Evolutionary conservation across 257 asterid species (phyloP).

Genomic region (Primulina tabacum): DNA sequence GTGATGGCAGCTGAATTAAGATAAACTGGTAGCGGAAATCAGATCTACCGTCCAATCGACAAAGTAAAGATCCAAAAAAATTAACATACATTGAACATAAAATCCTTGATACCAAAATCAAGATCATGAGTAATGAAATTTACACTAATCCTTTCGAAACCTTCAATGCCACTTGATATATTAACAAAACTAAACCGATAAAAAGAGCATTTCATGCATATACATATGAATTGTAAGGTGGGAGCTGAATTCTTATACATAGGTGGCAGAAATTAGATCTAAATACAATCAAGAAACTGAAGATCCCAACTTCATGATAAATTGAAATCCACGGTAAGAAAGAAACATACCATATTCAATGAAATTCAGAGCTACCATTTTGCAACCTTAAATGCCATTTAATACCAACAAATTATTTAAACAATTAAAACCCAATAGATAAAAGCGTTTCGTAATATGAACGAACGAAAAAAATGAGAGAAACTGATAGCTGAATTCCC

Average conservation of each 20-base stretch:
- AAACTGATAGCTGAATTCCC: slow-evolving; percentile 4
- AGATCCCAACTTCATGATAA: slow-evolving; percentile 21
- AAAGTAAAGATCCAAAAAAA: neutral
- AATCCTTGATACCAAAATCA: slow-evolving; percentile 3
- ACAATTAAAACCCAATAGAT: neutral
- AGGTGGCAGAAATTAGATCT: slow-evolving; percentile 27
- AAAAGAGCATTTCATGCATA: neutral
- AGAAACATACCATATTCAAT: slow-evolving; percentile 13
- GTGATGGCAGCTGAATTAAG: neutral
- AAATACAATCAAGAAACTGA: slow-evolving; percentile 6
- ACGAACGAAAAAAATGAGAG: neutral
- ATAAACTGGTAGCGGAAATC: neutral
- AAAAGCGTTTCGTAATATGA: neutral
- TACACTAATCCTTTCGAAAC: neutral
- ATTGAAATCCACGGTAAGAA: neutral
- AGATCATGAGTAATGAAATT: neutral
- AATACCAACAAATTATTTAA: too few species aligned
- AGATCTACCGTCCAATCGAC: neutral
- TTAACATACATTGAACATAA: neutral
- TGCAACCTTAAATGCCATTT: neutral
- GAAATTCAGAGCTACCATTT: neutral
- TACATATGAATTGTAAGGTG: neutral
- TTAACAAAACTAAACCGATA: neutral
- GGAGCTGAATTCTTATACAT: slow-evolving; percentile 2
- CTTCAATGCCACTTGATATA: too few species aligned